phyloP scores from a whole-genome alignment of 371 early-diverging fungal species.

The Mucor lusitanicus region DNA sequence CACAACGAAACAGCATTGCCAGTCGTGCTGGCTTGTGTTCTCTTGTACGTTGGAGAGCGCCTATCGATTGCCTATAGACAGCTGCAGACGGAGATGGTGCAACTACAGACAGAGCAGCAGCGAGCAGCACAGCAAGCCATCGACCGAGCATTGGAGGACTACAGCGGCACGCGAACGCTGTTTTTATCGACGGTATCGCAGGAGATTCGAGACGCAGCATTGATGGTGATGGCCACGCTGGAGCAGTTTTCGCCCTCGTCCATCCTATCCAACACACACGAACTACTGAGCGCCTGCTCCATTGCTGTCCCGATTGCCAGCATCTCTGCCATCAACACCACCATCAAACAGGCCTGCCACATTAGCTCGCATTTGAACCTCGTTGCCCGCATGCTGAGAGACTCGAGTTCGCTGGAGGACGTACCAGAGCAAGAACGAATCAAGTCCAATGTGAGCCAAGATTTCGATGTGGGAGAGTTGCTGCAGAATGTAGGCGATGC shows the following conservation, averaged over 20 bases:
- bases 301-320: constrained; percentile 46
- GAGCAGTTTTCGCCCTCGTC: constrained; percentile 44
- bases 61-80: background rate
- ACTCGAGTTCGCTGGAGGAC: background rate
- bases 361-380: constrained; percentile 32
- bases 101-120: constrained; percentile 1
- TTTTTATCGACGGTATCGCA: constrained; percentile 43
- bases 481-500: constrained; percentile 60
- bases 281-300: constrained; percentile 44
- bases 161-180: constrained; percentile 21
- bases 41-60: constrained; percentile 1
- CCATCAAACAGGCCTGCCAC: constrained; percentile 33
- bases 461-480: constrained; percentile 61
- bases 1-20: background rate
- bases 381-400: constrained; percentile 17
- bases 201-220: constrained; percentile 51
- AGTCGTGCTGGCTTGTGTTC: background rate
- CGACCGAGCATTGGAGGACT: constrained; percentile 24
- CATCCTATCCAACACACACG: constrained; percentile 36
- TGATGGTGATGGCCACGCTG: constrained; percentile 45
- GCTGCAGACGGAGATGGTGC: background rate
- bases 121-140: constrained; percentile 13
- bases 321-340: constrained; percentile 38
- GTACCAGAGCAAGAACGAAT: constrained; percentile 7
- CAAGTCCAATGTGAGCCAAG: too few species aligned